Conservation (phyloP, 2,329 filamentous ascomycete genomes). For the Colletotrichum viniferum region DNA sequence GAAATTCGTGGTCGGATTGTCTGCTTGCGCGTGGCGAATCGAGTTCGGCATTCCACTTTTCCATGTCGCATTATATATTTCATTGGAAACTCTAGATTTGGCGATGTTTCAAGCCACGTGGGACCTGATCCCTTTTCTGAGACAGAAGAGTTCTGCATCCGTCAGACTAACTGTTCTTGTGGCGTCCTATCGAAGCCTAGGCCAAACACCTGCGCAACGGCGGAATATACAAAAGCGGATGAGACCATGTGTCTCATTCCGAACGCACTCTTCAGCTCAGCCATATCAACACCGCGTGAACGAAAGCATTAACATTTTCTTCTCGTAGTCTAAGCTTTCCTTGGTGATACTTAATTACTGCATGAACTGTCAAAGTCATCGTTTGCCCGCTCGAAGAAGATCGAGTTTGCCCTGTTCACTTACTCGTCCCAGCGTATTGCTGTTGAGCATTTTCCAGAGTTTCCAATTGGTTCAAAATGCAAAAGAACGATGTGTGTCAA, state of each 20-base stretch:
- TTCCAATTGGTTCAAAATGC: neutral
- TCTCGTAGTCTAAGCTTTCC: neutral
- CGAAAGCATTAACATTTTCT: neutral
- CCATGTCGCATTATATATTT: neutral
- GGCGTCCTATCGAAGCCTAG: neutral
- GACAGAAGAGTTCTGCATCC: neutral
- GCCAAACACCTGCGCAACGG: neutral
- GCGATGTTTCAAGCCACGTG: neutral
- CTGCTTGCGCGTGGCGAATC: neutral
- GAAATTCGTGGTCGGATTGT: neutral
- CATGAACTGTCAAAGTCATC: neutral
- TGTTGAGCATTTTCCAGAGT: neutral
- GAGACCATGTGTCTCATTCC: neutral
- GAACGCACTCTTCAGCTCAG: neutral
- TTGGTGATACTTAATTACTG: neutral
- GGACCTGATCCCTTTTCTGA: accelerated
- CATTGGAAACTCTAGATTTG: neutral
- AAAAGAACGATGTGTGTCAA: neutral
- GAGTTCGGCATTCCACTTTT: neutral
- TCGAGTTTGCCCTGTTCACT: neutral
- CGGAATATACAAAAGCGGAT: neutral
- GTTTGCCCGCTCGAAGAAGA: neutral
- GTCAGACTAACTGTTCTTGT: neutral
- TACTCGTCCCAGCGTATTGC: neutral
- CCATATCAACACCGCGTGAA: neutral